Conservation (phyloP, 192 early-diverging fungal species). For the Coemansia sp. region DNA sequence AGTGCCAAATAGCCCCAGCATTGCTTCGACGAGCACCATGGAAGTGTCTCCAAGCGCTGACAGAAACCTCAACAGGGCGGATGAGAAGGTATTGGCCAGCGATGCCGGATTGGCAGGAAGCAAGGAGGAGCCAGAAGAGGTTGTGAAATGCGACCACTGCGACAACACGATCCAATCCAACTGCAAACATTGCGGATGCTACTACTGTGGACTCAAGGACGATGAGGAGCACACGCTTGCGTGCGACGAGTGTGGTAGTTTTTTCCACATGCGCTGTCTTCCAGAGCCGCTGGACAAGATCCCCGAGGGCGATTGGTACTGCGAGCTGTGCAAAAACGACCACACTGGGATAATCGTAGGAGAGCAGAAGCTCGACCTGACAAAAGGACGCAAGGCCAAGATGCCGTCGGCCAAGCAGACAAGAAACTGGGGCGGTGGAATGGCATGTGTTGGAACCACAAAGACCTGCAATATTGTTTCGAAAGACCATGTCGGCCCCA, state of each 20-base stretch:
- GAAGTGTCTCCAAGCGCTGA: background rate
- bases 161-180: slow-evolving; percentile 17
- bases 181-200: slow-evolving; percentile 59
- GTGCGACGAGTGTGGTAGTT: slow-evolving; percentile 63
- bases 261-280: slow-evolving; percentile 60
- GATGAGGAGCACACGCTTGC: slow-evolving; percentile 59
- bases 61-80: background rate
- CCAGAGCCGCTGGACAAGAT: slow-evolving; percentile 36
- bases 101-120: background rate
- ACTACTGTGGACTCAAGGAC: slow-evolving; percentile 55
- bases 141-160: slow-evolving; percentile 39
- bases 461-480: slow-evolving; percentile 51
- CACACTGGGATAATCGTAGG: slow-evolving; percentile 40
- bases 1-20: background rate
- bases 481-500: slow-evolving; percentile 54
- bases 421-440: slow-evolving; percentile 60
- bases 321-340: slow-evolving; percentile 55
- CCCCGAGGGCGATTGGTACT: slow-evolving; percentile 59
- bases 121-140: background rate
- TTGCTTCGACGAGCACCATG: background rate
- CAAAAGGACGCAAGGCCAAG: slow-evolving; percentile 48
- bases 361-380: slow-evolving; percentile 48
- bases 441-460: slow-evolving; percentile 53
- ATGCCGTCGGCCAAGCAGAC: slow-evolving; percentile 59
- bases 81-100: background rate